phyloP scores from a whole-genome alignment of 2,329 filamentous ascomycete species.

The Pezicula neosporulosa region DNA sequence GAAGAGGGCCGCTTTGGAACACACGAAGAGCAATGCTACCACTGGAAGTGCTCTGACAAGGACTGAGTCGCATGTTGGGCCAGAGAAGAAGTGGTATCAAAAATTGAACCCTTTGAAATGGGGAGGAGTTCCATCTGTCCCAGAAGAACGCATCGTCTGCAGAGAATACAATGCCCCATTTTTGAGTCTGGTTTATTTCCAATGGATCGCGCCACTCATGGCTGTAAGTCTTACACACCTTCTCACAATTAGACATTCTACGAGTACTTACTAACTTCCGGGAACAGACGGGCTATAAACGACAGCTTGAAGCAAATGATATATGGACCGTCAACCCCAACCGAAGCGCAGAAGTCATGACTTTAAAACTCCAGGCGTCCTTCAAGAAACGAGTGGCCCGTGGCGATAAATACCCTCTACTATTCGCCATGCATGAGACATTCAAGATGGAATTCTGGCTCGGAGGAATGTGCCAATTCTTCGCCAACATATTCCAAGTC shows the following conservation, averaged over 20 bases:
- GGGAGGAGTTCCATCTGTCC: constrained; percentile 53
- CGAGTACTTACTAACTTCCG: constrained; percentile 13
- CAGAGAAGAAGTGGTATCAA: constrained; percentile 57
- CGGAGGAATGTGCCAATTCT: constrained; percentile 69
- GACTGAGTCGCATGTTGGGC: constrained; percentile 28
- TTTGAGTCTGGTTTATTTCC: constrained; percentile 74
- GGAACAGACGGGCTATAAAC: constrained; percentile 75
- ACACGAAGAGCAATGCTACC: constrained; percentile 50
- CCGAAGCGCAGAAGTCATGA: constrained; percentile 67
- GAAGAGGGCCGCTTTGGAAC: constrained; percentile 32
- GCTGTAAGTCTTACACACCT: constrained; percentile 43
- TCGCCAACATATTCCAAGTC: constrained; percentile 69
- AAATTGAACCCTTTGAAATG: constrained; percentile 59
- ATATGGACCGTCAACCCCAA: constrained; percentile 86
- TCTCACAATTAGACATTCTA: background rate
- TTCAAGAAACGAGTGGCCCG: constrained; percentile 66
- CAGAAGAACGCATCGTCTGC: constrained; percentile 49
- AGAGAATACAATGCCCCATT: constrained; percentile 71
- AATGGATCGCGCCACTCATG: constrained; percentile 92
- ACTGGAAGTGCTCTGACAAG: constrained; percentile 46
- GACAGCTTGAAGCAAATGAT: constrained; percentile 78
- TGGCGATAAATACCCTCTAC: constrained; percentile 68
- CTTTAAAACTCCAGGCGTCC: constrained; percentile 59
- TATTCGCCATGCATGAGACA: constrained; percentile 78
- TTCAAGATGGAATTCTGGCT: constrained; percentile 80